These are phyloP conservation scores for Plasmodium gonderi DNA, from an alignment of 169 alveolate species.

Conservation along the genomic window DNA sequence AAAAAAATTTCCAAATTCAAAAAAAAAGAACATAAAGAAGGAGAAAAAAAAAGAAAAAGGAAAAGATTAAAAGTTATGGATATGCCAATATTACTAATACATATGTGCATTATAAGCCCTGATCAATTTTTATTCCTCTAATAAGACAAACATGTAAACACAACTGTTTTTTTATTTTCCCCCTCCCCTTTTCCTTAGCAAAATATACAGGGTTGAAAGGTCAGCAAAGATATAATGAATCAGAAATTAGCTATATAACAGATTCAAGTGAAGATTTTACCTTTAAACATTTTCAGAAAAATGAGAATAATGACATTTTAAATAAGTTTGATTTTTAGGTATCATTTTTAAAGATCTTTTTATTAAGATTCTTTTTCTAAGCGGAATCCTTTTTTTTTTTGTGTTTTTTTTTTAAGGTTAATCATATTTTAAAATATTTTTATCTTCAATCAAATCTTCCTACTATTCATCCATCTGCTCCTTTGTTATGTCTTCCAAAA, in stretches of 20 bases:
- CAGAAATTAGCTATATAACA: not conserved
- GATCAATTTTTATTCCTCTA: not conserved
- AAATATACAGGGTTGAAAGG: not conserved
- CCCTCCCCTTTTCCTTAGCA: not conserved
- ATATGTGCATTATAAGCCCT: not conserved
- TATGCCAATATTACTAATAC: too few relatives aligned
- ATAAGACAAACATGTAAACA: not conserved
- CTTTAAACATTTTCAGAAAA: constrained; percentile 68
- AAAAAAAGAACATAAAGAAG: too few relatives aligned
- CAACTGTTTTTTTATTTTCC: not conserved
- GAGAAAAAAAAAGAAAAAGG: too few relatives aligned
- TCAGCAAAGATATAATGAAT: not conserved
- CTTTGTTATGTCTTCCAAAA: too few relatives aligned
- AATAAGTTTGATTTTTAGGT: too few relatives aligned
- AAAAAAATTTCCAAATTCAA: not conserved
- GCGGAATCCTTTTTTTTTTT: not conserved
- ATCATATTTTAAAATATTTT: too few relatives aligned
- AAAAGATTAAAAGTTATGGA: too few relatives aligned
- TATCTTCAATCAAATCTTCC: too few relatives aligned
- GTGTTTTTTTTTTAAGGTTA: not conserved
- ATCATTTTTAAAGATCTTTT: constrained; percentile 8
- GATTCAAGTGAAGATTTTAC: constrained; percentile 37
- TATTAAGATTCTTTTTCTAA: constrained; percentile 2
- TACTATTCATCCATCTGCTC: too few relatives aligned
- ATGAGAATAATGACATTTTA: constrained; percentile 47